Conservation (phyloP, 2,329 filamentous ascomycete genomes). For the Akanthomyces muscarius region DNA sequence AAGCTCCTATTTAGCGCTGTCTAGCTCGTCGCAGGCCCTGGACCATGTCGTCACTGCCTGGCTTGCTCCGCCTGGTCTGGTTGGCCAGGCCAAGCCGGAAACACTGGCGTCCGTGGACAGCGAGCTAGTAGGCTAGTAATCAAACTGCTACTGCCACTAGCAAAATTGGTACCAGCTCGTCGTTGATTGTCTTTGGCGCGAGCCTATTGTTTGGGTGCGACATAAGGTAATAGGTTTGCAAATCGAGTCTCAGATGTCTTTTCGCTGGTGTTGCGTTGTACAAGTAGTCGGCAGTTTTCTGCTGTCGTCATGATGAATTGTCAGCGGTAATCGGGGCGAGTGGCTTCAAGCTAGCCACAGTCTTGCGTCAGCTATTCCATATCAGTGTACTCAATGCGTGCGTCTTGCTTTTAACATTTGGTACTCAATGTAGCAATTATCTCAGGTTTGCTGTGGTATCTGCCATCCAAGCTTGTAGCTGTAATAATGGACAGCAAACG, state of each 20-base stretch:
- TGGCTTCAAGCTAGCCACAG: no score
- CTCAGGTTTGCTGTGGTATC: not conserved
- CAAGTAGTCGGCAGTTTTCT: no score
- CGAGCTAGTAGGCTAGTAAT: not conserved
- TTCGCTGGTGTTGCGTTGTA: not conserved
- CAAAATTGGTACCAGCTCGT: no score
- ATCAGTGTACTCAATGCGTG: no score
- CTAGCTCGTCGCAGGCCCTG: constrained; percentile 20
- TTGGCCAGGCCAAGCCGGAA: not conserved
- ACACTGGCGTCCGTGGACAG: not conserved
- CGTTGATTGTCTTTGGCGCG: not conserved
- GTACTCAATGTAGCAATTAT: not conserved
- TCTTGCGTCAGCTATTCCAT: no score
- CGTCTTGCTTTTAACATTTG: not conserved
- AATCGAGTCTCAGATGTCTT: constrained; percentile 3
- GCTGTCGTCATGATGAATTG: no score
- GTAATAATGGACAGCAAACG: not conserved
- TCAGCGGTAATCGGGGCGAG: no score
- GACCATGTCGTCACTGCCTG: constrained; percentile 25
- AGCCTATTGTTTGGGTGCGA: not conserved
- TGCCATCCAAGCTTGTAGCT: not conserved
- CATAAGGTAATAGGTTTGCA: not conserved
- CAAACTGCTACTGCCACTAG: no score
- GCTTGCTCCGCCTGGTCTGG: not conserved
- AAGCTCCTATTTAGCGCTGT: not conserved